phyloP scores from a whole-genome alignment of 345 rosid species.

The Salix arbutifolia region DNA sequence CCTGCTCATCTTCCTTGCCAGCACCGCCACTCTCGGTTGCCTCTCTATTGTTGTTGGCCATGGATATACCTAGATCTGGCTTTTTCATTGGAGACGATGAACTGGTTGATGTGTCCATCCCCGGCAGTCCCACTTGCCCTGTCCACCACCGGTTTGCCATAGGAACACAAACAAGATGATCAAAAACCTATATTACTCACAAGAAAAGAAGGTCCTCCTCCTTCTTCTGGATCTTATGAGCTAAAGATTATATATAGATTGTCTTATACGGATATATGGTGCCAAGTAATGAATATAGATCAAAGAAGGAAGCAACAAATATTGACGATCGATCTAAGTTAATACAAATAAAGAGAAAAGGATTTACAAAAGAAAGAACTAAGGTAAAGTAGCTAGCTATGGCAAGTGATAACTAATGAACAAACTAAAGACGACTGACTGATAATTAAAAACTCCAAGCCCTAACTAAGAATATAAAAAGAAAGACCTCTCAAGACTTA shows the following conservation, averaged over 20 bases:
- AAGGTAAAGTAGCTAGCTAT: background rate
- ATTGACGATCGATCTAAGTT: background rate
- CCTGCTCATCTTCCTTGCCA: conserved; percentile 30
- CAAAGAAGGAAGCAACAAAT: background rate
- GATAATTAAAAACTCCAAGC: background rate
- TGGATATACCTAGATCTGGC: conserved; percentile 72
- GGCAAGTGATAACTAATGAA: background rate
- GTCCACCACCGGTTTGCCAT: conserved; percentile 54
- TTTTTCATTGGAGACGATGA: conserved; percentile 60
- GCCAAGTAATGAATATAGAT: background rate
- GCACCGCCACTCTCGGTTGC: conserved; percentile 29
- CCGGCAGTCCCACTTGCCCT: conserved; percentile 52
- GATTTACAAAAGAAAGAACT: background rate
- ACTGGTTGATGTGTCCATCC: conserved; percentile 48
- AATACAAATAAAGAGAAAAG: background rate
- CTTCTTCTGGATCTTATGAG: too few relatives aligned
- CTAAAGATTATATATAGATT: too few relatives aligned
- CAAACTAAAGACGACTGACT: background rate
- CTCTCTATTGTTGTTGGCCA: conserved; percentile 36
- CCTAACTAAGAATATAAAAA: background rate
- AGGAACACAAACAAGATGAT: background rate
- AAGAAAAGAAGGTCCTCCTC: background rate
- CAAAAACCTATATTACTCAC: background rate
- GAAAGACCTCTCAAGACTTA: background rate
- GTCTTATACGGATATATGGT: too few relatives aligned